Conservation (phyloP, 768 basidiomycete species). For the Holtermanniella nyarrowii region DNA sequence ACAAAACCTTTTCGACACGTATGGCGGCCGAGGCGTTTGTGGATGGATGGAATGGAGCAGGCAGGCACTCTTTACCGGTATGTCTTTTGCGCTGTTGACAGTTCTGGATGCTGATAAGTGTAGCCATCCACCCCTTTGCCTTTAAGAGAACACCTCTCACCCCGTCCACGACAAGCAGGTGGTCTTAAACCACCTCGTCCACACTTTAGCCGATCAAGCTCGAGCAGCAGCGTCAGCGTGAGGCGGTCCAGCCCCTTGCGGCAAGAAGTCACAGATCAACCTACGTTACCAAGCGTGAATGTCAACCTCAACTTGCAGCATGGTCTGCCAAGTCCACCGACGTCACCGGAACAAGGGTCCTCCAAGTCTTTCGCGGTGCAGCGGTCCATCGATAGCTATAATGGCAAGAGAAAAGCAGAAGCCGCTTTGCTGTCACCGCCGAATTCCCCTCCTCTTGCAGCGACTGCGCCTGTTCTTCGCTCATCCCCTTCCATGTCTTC, state of each 20-base stretch:
- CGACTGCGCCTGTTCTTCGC: too few relatives aligned
- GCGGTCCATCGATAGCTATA: neutral
- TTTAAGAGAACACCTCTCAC: constrained; percentile 32
- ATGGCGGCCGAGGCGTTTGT: constrained; percentile 36
- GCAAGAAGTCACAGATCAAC: constrained; percentile 24
- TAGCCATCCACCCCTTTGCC: constrained; percentile 23
- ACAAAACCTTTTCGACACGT: constrained; percentile 34
- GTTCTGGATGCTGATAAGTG: neutral
- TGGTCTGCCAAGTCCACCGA: neutral
- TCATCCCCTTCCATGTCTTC: neutral
- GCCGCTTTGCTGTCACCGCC: constrained; percentile 14
- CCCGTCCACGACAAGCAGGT: neutral
- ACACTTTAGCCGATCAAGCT: constrained; percentile 9
- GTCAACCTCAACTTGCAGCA: neutral
- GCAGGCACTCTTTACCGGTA: constrained; percentile 29
- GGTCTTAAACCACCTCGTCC: constrained; percentile 8
- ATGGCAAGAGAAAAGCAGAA: neutral
- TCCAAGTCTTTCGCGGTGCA: neutral
- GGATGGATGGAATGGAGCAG: constrained; percentile 27
- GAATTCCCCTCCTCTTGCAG: constrained; percentile 17
- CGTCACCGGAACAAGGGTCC: neutral
- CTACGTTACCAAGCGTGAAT: constrained; percentile 1
- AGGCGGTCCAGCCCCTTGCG: constrained; percentile 33
- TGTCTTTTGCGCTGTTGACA: constrained; percentile 1
- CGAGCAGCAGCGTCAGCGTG: constrained; percentile 5